phyloP scores from a whole-genome alignment of 768 basidiomycete species.

The Tubosaeta sp. region DNA sequence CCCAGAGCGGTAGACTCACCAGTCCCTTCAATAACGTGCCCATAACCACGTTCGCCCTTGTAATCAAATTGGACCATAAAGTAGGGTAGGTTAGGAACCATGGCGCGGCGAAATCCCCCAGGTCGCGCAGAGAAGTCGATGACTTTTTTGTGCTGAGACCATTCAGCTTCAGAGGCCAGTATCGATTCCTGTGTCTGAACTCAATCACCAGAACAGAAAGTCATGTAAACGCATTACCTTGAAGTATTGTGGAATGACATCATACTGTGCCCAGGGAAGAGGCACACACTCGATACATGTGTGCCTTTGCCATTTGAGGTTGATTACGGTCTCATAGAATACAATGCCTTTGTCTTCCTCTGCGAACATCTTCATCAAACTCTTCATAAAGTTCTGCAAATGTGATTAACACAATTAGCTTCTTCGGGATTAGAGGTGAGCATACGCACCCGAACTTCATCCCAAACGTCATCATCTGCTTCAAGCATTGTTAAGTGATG shows the following conservation, averaged over 20 bases:
- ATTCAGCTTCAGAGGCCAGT: conserved; percentile 87
- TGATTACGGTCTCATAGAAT: conserved; percentile 93
- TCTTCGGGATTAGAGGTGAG: neutral
- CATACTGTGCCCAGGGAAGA: conserved; percentile 83
- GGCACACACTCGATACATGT: conserved; percentile 94
- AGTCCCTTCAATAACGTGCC: conserved; percentile 95
- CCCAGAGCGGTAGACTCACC: conserved; percentile 58
- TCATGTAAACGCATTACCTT: conserved; percentile 43
- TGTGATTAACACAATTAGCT: conserved; percentile 1
- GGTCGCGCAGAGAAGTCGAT: conserved; percentile 90
- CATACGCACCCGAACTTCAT: conserved; percentile 78
- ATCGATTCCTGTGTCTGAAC: conserved; percentile 73
- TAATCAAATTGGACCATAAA: conserved; percentile 99
- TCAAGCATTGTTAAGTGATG: conserved; percentile 90
- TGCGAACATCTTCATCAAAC: conserved; percentile 91
- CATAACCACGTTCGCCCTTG: conserved; percentile 96
- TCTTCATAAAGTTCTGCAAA: conserved; percentile 76
- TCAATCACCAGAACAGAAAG: conserved; percentile 8
- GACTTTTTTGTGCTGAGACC: conserved; percentile 97
- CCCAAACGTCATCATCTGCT: conserved; percentile 97
- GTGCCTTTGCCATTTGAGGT: conserved; percentile 83
- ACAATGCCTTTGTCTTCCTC: conserved; percentile 91
- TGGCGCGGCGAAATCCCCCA: conserved; percentile 89
- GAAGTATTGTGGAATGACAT: conserved; percentile 90
- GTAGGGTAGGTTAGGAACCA: conserved; percentile 97